Evolutionary conservation across 352 stramenopile species (phyloP), one percentile per base, ranked within the genome.

Genomic region (Peronospora destructor): DNA sequence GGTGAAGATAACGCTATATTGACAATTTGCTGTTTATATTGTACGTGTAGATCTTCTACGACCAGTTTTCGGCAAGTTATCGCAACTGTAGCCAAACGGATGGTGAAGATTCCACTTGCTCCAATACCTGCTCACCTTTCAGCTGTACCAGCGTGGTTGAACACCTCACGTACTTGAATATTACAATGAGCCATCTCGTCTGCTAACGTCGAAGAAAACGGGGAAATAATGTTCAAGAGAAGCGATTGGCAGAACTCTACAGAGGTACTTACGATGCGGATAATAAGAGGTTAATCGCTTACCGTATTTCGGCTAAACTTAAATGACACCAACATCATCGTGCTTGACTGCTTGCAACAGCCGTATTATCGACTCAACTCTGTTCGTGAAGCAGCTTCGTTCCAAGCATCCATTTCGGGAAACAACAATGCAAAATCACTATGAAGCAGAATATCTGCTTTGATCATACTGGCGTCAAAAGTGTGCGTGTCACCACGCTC

Each of bases 141-240:
- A 67, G 76, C 6, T 88, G 79, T 60, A 88, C 76, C 4, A 92
- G 82, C 50, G 77, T 92, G 40, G 73, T 89, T 9, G 82, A 92
- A 60, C 82, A 92, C 47, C 70, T 92, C 43, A 89, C 74, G 45
- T 92, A 92, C 64, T 61, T 92, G 45, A 92, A 92, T 62, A 82
- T 92, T 45, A 87, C 82, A 11, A 89, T 92, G 78, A 90, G 82
- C 59, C 82, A 92, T 59, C 68, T 92, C 46, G 77, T 88, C 32
- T 92, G 82, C 65, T 92, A 71, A 59, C 4, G 28, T 32, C 8
- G 9, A 44, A 26, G 10, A 36, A 36, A 14, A n/a, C 6, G 9
- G 10, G 5, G 30, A 36, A 16, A 36, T 2, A 16, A 36, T 2
- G 11, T 17, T 7, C 30, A 16, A 14, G 30, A 13, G 28, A 33